Percentiles rank a stretch among this genome's conserved stretches.
Conservation (phyloP, 2,329 filamentous ascomycete genomes). For the Aureobasidium sp. region DNA sequence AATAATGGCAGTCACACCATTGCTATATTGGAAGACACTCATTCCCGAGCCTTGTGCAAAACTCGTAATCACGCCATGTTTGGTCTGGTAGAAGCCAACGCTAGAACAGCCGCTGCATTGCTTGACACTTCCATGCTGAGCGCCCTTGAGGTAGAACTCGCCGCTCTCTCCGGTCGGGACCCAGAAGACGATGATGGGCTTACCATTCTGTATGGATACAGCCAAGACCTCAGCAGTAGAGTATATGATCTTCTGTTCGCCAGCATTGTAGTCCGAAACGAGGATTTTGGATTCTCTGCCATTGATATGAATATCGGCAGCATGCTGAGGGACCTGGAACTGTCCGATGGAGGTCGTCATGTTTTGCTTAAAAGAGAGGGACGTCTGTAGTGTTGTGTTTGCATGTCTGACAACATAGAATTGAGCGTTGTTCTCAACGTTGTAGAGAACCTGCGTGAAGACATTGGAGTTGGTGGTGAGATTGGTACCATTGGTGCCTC, state of each 20-base stretch:
- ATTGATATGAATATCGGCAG: constrained; percentile 49
- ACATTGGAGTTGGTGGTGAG: constrained; percentile 43
- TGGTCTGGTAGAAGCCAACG: constrained; percentile 33
- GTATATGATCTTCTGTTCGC: constrained; percentile 45
- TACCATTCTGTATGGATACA: constrained; percentile 21
- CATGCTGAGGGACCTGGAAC: constrained; percentile 37
- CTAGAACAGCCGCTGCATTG: constrained; percentile 35
- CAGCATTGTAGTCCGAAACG: constrained; percentile 53
- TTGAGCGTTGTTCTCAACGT: constrained; percentile 49
- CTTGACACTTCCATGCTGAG: constrained; percentile 16
- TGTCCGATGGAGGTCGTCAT: constrained; percentile 51
- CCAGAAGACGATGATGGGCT: constrained; percentile 34
- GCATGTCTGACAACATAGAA: constrained; percentile 55
- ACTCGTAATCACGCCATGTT: constrained; percentile 27
- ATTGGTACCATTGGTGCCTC: constrained; percentile 40
- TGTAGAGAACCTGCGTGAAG: constrained; percentile 50
- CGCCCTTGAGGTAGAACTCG: constrained; percentile 29
- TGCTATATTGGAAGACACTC: constrained; percentile 42
- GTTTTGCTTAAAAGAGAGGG: constrained; percentile 48
- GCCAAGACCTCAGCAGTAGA: constrained; percentile 51
- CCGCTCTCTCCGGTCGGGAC: constrained; percentile 33
- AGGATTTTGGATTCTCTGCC: constrained; percentile 58
- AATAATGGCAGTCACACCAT: constrained; percentile 45
- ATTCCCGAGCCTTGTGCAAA: constrained; percentile 15
- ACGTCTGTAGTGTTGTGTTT: constrained; percentile 44